Evolutionary conservation across 805 yeast species (phyloP), one percentile per base, ranked within the genome.

Genomic region (Yarrowia yakushimensis): DNA sequence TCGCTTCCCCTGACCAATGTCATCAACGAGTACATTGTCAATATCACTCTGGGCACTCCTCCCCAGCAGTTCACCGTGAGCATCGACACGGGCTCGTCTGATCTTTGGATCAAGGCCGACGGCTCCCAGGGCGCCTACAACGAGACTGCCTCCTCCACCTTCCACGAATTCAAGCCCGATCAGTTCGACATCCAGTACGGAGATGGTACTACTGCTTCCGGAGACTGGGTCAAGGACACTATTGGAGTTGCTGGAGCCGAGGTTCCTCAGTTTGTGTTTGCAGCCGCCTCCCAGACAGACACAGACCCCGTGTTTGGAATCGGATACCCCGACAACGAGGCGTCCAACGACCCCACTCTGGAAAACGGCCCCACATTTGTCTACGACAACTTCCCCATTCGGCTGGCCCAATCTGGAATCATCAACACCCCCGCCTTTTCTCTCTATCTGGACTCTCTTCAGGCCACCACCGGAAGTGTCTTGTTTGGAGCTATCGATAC

Each of bases 41-140:
- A 50, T 5, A 34, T 31, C 11, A n/a, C 71, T 15, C 60, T 87
- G 13, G 92, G 93, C 5, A 81, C 89, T 0, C 80, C 85, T 1
- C 68, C 76, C 0, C 86, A 85, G 68, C 70, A 75, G 12, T 75
- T 86, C 4, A 76, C 76, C 3, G 82, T 85, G 4, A 71, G 84
- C 48, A 69, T 86, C 17, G 91, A 86, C 69, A 86, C 90, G 1
- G 91, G 90, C 1, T 85, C 90, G 0, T 79, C 87, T 0, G 90
- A 86, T 69, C 70, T 85, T 42, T 85, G 88, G 87, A 81, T 85
- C 34, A 30, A 66, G 23, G 62, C 62, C n/a, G 33, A 39, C 12
- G 52, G 46, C 25, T 20, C 54, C 28, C 2, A 20, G 27, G 60
- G 64, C 17, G 36, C 37, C n/a, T 63, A 30, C 42, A 46, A 62